These are phyloP conservation scores for Panellus pusillus DNA, from an alignment of 768 basidiomycete species.

Conservation along the genomic window DNA sequence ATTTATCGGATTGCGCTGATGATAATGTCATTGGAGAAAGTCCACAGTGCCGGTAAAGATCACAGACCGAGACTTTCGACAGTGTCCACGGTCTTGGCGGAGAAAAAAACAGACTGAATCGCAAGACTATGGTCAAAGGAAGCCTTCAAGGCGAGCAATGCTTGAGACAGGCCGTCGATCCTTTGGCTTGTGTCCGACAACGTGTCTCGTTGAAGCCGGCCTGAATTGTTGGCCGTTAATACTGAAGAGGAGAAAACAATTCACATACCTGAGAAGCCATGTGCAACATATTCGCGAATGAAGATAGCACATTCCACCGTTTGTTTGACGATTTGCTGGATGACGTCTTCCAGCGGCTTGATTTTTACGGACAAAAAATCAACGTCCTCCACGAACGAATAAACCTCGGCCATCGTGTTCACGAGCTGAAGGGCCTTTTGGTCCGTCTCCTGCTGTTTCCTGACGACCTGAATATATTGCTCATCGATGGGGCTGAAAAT, in stretches of 20 bases:
- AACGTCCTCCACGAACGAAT: slow-evolving; percentile 5
- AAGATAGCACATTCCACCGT: slow-evolving; percentile 38
- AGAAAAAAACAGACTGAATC: background rate
- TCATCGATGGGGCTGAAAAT: background rate
- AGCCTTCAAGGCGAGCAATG: background rate
- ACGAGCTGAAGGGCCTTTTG: background rate
- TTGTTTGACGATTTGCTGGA: slow-evolving; percentile 29
- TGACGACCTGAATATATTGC: too few relatives aligned
- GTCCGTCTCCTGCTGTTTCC: background rate
- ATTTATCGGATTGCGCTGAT: background rate
- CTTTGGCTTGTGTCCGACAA: background rate
- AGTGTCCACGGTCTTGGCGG: background rate
- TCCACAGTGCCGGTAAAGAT: too few relatives aligned
- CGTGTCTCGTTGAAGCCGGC: background rate
- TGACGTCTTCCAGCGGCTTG: slow-evolving; percentile 27
- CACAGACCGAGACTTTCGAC: too few relatives aligned
- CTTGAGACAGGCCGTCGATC: background rate
- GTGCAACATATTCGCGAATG: slow-evolving; percentile 34
- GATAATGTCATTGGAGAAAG: background rate
- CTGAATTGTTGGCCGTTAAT: background rate
- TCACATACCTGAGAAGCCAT: slow-evolving; percentile 33
- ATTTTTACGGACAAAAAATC: slow-evolving; percentile 29
- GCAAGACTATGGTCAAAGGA: background rate
- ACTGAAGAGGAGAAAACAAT: background rate
- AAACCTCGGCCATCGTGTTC: background rate